Conservation (phyloP, 192 early-diverging fungal genomes). For the Linnemannia schmuckeri region DNA sequence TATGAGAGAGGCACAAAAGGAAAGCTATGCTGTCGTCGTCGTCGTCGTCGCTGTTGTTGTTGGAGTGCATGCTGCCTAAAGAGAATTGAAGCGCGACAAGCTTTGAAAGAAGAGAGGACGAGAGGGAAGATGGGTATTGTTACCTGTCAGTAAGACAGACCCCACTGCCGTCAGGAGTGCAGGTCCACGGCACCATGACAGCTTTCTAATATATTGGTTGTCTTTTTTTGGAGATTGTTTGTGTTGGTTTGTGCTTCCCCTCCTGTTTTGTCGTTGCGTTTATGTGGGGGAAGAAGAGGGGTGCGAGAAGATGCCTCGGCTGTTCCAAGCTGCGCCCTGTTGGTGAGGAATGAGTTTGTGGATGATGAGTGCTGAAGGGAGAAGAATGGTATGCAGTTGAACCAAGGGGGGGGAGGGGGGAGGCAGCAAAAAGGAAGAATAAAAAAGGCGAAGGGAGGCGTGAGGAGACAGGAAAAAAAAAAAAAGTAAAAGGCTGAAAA, state of each 20-base stretch:
- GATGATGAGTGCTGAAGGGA: background rate
- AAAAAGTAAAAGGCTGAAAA: background rate
- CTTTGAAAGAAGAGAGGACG: background rate
- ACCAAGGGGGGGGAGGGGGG: background rate
- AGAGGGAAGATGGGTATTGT: too few species aligned
- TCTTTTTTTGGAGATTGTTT: background rate
- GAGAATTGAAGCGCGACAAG: background rate
- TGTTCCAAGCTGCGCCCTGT: background rate
- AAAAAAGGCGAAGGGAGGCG: background rate
- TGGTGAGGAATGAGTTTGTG: background rate
- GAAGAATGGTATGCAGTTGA: background rate
- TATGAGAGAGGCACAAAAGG: background rate
- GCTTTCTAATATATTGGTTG: background rate
- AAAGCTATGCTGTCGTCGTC: background rate
- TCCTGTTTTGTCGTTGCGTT: background rate
- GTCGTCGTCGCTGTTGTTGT: too few species aligned
- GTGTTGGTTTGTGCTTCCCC: background rate
- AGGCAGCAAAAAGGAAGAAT: too few species aligned
- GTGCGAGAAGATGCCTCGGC: background rate
- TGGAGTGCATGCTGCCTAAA: too few species aligned
- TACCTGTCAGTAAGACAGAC: conserved; percentile 13
- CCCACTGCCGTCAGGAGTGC: conserved; percentile 4
- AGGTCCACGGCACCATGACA: conserved; percentile 20
- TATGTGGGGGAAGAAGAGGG: background rate
- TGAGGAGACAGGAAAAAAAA: background rate